These are phyloP conservation scores for Penstemon davidsonii DNA, from an alignment of 257 asterid genomes.

Conservation along the genomic window DNA sequence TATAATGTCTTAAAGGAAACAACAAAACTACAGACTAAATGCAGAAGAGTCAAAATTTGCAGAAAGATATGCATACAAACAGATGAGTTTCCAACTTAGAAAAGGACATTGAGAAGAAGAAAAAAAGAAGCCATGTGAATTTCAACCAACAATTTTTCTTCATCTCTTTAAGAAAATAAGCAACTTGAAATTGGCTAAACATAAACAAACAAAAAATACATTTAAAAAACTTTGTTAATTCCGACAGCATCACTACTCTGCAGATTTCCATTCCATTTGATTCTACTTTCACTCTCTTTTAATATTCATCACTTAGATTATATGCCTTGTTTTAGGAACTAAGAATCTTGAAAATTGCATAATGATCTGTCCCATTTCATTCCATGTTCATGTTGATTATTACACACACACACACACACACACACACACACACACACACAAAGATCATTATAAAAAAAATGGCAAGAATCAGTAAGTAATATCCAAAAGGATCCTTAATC, in stretches of 20 bases:
- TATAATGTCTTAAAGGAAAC: constrained; percentile 25
- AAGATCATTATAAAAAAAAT: constrained; percentile 7
- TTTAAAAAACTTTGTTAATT: constrained; percentile 27
- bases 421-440: background rate
- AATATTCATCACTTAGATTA: constrained; percentile 40
- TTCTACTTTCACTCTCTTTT: constrained; percentile 13
- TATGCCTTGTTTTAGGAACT: constrained; percentile 38
- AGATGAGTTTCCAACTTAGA: constrained; percentile 25
- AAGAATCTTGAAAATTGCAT: constrained; percentile 41
- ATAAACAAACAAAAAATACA: constrained; percentile 36
- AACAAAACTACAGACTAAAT: constrained; percentile 25
- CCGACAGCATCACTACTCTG: constrained; percentile 32
- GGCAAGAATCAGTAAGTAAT: background rate
- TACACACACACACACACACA: background rate
- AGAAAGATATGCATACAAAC: constrained; percentile 40
- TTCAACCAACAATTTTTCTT: constrained; percentile 29
- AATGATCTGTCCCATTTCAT: constrained; percentile 28
- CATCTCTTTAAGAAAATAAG: constrained; percentile 23
- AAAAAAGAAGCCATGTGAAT: constrained; percentile 32
- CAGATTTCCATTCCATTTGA: constrained; percentile 32
- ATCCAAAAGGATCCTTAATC: constrained; percentile 19
- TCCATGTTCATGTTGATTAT: background rate
- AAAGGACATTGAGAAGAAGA: constrained; percentile 31
- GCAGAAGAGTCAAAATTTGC: constrained; percentile 29
- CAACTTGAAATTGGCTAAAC: background rate